A percentile compares a stretch with the other conserved stretches of the same genome.
phyloP scores from a whole-genome alignment of 1,139 yeast genomes.

The Debaryomycetaceae sp. region DNA sequence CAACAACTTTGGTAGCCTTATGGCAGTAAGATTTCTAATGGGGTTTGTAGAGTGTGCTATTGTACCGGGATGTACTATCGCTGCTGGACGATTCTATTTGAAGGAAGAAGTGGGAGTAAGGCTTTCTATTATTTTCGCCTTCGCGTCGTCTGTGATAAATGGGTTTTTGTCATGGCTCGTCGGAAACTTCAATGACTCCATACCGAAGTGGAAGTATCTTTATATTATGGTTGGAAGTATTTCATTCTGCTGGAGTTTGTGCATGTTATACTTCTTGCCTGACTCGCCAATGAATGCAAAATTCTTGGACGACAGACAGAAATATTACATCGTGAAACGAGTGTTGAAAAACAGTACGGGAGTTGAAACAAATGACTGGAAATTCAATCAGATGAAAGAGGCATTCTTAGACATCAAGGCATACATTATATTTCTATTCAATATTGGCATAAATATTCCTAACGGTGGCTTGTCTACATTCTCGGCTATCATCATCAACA shows the following conservation, averaged over 20 bases:
- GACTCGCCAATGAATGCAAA: slow-evolving; percentile 21
- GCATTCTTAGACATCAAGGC: slow-evolving; percentile 22
- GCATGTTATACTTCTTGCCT: slow-evolving; percentile 24
- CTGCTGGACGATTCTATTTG: slow-evolving; percentile 26
- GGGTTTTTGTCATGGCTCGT: slow-evolving; percentile 30
- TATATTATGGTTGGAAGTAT: slow-evolving; percentile 27
- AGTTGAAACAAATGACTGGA: slow-evolving; percentile 19
- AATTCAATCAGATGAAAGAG: slow-evolving; percentile 22
- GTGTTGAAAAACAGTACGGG: slow-evolving; percentile 24
- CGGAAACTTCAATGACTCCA: slow-evolving; percentile 21
- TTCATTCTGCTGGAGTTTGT: slow-evolving; percentile 26
- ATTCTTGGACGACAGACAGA: slow-evolving; percentile 21
- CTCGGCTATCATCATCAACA: slow-evolving; percentile 17
- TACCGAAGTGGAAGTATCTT: slow-evolving; percentile 31
- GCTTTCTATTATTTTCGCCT: slow-evolving; percentile 22
- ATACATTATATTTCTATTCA: slow-evolving; percentile 25
- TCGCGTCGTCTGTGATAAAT: slow-evolving; percentile 28
- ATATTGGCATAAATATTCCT: slow-evolving; percentile 32
- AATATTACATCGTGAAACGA: slow-evolving; percentile 19
- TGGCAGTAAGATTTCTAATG: slow-evolving; percentile 34
- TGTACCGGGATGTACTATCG: slow-evolving; percentile 37
- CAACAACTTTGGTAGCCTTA: slow-evolving; percentile 26
- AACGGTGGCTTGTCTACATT: slow-evolving; percentile 45
- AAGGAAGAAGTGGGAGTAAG: slow-evolving; percentile 26
- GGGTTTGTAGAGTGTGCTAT: slow-evolving; percentile 34